Percentiles rank a stretch among this genome's conserved stretches.
Evolutionary conservation across 1,139 yeast species (phyloP).

Genomic region (Candida mesenterica): DNA sequence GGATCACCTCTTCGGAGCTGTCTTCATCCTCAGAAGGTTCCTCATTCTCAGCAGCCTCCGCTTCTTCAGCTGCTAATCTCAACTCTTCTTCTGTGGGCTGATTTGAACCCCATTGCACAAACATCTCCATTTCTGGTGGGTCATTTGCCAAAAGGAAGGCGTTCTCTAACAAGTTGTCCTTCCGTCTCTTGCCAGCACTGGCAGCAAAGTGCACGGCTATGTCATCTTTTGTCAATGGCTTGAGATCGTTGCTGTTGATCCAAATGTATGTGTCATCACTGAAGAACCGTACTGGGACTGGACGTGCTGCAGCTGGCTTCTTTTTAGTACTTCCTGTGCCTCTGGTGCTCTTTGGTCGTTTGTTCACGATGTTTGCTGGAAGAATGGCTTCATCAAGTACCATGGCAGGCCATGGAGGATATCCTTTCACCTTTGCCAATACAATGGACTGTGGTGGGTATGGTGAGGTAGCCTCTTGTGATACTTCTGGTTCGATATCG

Average conservation of each 20-base stretch:
- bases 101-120: conserved; percentile 43
- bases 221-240: conserved; percentile 23
- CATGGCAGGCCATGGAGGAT: conserved; percentile 83
- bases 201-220: conserved; percentile 29
- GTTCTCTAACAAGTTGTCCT: conserved; percentile 34
- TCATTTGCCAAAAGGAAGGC: conserved; percentile 42
- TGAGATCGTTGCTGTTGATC: conserved; percentile 49
- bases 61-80: conserved; percentile 9
- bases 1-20: conserved; percentile 14
- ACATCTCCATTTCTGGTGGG: conserved; percentile 45
- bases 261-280: conserved; percentile 68
- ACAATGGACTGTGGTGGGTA: conserved; percentile 39
- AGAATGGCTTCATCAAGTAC: conserved; percentile 57
- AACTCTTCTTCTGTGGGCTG: conserved; percentile 23
- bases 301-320: conserved; percentile 16
- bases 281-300: conserved; percentile 56
- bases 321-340: conserved; percentile 21
- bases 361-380: conserved; percentile 50
- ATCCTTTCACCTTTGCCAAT: conserved; percentile 73
- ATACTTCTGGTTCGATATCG: too few relatives aligned
- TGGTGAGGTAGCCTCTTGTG: not conserved
- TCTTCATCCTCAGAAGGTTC: conserved; percentile 13
- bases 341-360: conserved; percentile 44
- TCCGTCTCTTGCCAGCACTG: conserved; percentile 26
- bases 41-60: conserved; percentile 10